Base-by-base conservation (phyloP, 139 green algal species). In the Spirogloea muscicola region DNA sequence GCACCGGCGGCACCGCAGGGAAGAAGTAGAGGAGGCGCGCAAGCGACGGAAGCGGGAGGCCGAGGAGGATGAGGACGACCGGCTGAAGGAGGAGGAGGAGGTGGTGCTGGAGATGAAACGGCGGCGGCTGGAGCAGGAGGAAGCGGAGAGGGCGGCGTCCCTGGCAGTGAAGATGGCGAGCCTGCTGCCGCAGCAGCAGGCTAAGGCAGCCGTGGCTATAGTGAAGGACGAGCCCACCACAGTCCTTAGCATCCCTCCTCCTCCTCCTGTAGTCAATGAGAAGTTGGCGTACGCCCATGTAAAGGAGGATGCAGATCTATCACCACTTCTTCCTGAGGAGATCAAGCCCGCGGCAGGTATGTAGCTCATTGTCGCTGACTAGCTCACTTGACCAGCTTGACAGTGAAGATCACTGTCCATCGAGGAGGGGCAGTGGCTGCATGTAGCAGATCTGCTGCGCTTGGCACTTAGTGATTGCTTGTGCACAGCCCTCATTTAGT, bases 31-130 rank as follows among this genome's bases (percentile, higher is more conserved):
- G 51, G 64, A 78, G 9, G 33, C n/a, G 51, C 58, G 46, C 36
- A 49, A 41, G 62, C 41, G 38, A 13, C 58, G 43, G 34, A 58
- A 37, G 73, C 68, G 72, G 6, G 79, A 82, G 59, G 55, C 55
- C 36, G 58, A 79, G 2, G 66, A 61, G 0, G 73, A 74, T 33
- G 66, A 58, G 51, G 7, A 60, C 72, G 74, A 9, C 69, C 52
- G 52, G 29, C 58, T 61, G 43, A 36, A 42, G 68, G 68, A 76
- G 49, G 21, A 68, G 9, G 21, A 76, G 58, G 49, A 51, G n/a
- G 25, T 62, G 7, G 6, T 33, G 18, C n/a, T 33, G 18, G 52
- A 62, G 52, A 33, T 46, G 44, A n/a, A 51, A 81, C 71, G 3
- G 72, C 48, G 63, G 31, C 37, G 63, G 40, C 7, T 65, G 49